Percentiles rank a stretch among this genome's conserved stretches.
Conservation (phyloP, 768 basidiomycete species). For the Obba rivulosa region DNA sequence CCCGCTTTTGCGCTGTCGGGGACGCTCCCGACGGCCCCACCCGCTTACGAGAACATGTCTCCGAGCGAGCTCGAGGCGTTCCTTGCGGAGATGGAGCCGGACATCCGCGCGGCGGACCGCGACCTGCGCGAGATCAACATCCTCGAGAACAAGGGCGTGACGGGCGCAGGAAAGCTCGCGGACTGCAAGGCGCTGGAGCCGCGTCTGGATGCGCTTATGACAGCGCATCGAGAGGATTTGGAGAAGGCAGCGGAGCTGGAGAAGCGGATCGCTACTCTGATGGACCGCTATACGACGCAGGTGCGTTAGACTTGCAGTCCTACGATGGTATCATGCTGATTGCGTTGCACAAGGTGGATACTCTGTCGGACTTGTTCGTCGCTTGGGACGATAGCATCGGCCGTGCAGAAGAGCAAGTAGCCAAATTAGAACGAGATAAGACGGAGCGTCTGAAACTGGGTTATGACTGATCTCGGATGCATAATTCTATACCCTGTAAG, state of each 20-base stretch:
- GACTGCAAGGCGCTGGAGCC: slow-evolving; percentile 63
- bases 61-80: slow-evolving; percentile 65
- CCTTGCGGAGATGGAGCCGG: slow-evolving; percentile 75
- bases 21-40: slow-evolving; percentile 39
- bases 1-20: slow-evolving; percentile 76
- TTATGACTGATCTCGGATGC: slow-evolving; percentile 32
- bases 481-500: too few relatives aligned
- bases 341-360: slow-evolving; percentile 52
- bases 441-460: slow-evolving; percentile 59
- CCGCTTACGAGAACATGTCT: slow-evolving; percentile 62
- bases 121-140: slow-evolving; percentile 75
- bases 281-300: slow-evolving; percentile 67
- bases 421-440: slow-evolving; percentile 53
- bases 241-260: slow-evolving; percentile 57
- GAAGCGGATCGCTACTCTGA: slow-evolving; percentile 53
- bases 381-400: slow-evolving; percentile 76
- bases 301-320: slow-evolving; percentile 32
- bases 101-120: slow-evolving; percentile 76
- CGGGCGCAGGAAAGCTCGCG: slow-evolving; percentile 65
- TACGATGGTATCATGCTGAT: not conserved
- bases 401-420: slow-evolving; percentile 58
- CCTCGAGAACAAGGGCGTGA: slow-evolving; percentile 65
- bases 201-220: slow-evolving; percentile 56
- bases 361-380: slow-evolving; percentile 78
- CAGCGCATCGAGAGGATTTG: slow-evolving; percentile 55